phyloP scores from a whole-genome alignment of 805 yeast genomes.

The Hanseniaspora osmophila region DNA sequence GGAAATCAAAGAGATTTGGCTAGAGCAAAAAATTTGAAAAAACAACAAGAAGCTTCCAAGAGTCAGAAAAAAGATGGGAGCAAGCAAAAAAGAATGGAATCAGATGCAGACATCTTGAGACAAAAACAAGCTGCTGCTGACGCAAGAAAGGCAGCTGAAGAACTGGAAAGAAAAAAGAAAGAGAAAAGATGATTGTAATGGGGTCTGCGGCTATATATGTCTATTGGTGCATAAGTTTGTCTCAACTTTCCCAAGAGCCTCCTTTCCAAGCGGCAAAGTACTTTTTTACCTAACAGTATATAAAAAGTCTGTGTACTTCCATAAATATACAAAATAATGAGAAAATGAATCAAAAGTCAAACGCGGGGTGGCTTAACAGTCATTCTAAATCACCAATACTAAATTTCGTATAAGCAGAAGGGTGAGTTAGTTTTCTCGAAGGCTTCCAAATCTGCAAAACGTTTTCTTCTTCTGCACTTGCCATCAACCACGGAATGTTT shows the following conservation, averaged over 20 bases:
- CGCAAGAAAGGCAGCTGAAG: slow-evolving; percentile 22
- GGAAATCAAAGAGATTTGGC: slow-evolving; percentile 96
- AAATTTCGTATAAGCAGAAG: not conserved
- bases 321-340: not conserved
- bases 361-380: not conserved
- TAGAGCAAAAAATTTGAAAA: slow-evolving; percentile 74
- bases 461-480: slow-evolving; percentile 36
- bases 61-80: slow-evolving; percentile 60
- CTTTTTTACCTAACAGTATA: too few species aligned
- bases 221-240: too few species aligned
- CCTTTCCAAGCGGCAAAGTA: too few species aligned
- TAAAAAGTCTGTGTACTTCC: too few species aligned
- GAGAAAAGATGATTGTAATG: not conserved
- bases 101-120: slow-evolving; percentile 82
- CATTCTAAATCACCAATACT: not conserved
- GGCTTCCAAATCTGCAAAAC: slow-evolving; percentile 33
- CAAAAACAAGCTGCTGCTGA: slow-evolving; percentile 59
- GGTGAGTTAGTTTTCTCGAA: slow-evolving; percentile 22
- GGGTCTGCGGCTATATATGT: too few species aligned
- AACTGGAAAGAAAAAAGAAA: slow-evolving; percentile 11
- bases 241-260: too few species aligned
- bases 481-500: slow-evolving; percentile 58
- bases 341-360: not conserved
- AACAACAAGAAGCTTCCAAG: slow-evolving; percentile 51
- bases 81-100: slow-evolving; percentile 72